Evolutionary conservation across 2,329 filamentous ascomycete species (phyloP).

Genomic region (Colletotrichum liriopes): DNA sequence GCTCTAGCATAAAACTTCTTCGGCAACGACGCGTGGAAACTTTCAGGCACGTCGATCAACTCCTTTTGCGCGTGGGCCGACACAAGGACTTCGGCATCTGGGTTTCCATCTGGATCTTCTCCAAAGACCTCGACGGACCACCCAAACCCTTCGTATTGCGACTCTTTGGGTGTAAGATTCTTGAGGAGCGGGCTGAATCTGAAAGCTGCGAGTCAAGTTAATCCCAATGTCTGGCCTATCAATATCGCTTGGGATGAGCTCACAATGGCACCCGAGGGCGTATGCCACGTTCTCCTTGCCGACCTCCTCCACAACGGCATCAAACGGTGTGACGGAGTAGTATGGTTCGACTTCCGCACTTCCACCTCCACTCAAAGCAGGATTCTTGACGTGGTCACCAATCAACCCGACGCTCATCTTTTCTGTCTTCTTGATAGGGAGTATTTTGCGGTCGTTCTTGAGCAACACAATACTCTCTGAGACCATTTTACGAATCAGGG

Average conservation of each 20-base stretch:
- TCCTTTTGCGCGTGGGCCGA: slow-evolving; percentile 38
- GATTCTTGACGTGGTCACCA: slow-evolving; percentile 47
- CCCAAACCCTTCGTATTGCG: slow-evolving; percentile 22
- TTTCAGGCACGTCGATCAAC: slow-evolving; percentile 40
- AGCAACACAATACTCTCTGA: slow-evolving; percentile 81
- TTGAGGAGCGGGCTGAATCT: slow-evolving; percentile 40
- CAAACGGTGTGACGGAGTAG: slow-evolving; percentile 80
- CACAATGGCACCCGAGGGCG: slow-evolving; percentile 72
- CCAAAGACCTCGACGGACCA: slow-evolving; percentile 41
- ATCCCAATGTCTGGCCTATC: too few relatives aligned
- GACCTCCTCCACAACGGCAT: slow-evolving; percentile 71
- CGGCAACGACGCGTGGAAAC: slow-evolving; percentile 35
- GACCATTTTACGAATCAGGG: slow-evolving; percentile 75
- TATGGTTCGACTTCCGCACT: slow-evolving; percentile 74
- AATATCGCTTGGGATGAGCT: not conserved
- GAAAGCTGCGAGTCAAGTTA: slow-evolving; percentile 26
- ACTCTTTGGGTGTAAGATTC: slow-evolving; percentile 14
- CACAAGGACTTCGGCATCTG: slow-evolving; percentile 14
- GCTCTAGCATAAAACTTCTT: slow-evolving; percentile 42
- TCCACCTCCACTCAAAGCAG: slow-evolving; percentile 67
- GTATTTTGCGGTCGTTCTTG: slow-evolving; percentile 76
- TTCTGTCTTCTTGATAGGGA: slow-evolving; percentile 73
- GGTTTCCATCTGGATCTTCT: slow-evolving; percentile 34
- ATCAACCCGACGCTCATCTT: slow-evolving; percentile 59
- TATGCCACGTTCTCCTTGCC: slow-evolving; percentile 58